phyloP scores from a whole-genome alignment of 129 eudicot genomes.

The Saussurea involucrata region DNA sequence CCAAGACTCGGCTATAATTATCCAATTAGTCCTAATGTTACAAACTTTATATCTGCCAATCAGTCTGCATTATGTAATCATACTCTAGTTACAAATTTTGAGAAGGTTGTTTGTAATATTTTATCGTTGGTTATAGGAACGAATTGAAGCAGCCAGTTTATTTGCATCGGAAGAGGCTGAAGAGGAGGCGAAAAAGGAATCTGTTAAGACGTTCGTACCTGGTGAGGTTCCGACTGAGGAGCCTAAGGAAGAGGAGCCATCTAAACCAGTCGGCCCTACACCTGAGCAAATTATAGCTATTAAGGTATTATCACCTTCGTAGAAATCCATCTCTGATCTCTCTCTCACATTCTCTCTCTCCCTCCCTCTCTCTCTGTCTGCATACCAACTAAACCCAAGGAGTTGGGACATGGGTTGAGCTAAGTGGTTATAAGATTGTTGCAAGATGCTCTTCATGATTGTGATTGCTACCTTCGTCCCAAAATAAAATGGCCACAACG shows the following conservation, averaged over 20 bases:
- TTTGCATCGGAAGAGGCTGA: constrained; percentile 94
- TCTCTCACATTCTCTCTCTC: too few relatives aligned
- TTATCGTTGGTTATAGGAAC: constrained; percentile 51
- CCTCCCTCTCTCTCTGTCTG: too few relatives aligned
- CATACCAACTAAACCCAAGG: background rate
- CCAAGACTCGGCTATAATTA: background rate
- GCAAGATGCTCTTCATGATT: background rate
- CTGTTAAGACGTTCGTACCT: constrained; percentile 77
- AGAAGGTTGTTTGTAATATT: constrained; percentile 1
- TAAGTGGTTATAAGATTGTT: background rate
- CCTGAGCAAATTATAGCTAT: constrained; percentile 95
- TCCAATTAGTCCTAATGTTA: background rate
- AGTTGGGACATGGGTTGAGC: background rate
- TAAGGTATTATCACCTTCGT: constrained; percentile 49
- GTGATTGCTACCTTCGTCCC: background rate
- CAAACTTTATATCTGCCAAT: background rate
- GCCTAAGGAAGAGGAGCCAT: constrained; percentile 63
- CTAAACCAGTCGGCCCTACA: constrained; percentile 83
- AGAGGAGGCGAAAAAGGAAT: constrained; percentile 70
- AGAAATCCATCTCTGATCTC: background rate
- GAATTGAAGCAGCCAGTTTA: constrained; percentile 69
- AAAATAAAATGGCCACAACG: too few relatives aligned
- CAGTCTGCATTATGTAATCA: background rate
- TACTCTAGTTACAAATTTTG: background rate
- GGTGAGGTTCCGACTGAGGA: constrained; percentile 72